Base-by-base conservation (phyloP, 2,329 filamentous ascomycete species). In the Aspergillus novoparasiticus region DNA sequence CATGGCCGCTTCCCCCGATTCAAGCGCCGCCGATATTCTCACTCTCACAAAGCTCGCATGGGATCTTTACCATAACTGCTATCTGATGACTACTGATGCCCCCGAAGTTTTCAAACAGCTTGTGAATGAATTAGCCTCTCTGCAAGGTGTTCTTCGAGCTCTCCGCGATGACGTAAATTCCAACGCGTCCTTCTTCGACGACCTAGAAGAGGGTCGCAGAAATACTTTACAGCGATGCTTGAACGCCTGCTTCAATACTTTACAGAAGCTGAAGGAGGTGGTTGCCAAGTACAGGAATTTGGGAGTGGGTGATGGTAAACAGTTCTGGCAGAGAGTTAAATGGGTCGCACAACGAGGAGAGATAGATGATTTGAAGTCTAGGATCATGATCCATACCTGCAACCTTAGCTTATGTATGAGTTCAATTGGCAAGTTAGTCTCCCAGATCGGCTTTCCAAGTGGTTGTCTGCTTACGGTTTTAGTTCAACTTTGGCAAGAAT, bases 91-190 rank as follows among this genome's bases (percentile, higher is more conserved):
- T 2, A 67, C 68, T 23, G 70, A 72, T 51, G 72, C 71, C 5
- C 74, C 74, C 1, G 70, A 73, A 45, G 73, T 69, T 4, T 75
- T 75, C 53, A 67, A 66, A 28, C 70, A 67, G 59, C 68, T 76
- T 12, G 67, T 73, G 3, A 70, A 66, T 26, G 71, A 72, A 23
- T 65, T 76, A 16, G 68, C 65, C 11, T 72, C 68, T 4, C 62
- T 76, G n/a, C 72, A 75, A 60, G 68, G 63, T 6, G 66, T 64
- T 5, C 64, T 75, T 16, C 61, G 67, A 30, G 61, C 61, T 11
- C 50, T 76, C 10, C 54, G 64, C 21, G 70, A 75, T 41, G 64
- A 73, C 60, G 57, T 72, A n/a, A 67, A 60, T 48, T 73, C 68
- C 1, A 72, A 70, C 32, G 51, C 59, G 14, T 67, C 66, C 1